These are phyloP conservation scores for Vaucheria bursata DNA, from an alignment of 352 stramenopile genomes.

Conservation along the genomic window DNA sequence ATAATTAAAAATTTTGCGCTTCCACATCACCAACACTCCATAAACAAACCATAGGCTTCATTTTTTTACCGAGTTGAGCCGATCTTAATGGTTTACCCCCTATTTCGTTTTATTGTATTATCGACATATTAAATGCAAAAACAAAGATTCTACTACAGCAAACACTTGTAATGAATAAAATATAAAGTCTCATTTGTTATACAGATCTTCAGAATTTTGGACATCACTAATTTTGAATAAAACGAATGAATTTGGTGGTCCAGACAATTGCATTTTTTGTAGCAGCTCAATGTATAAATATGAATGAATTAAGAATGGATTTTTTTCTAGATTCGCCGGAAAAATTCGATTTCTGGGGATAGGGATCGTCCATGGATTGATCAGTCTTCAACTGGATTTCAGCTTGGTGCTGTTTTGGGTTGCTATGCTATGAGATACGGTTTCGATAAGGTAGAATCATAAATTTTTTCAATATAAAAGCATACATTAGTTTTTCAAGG, in stretches of 20 bases:
- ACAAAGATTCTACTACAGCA: no score
- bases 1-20: no score
- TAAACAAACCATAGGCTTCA: no score
- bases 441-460: slow-evolving; percentile 29
- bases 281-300: background rate
- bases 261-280: background rate
- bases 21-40: no score
- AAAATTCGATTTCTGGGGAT: background rate
- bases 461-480: no score
- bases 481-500: no score
- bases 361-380: slow-evolving; percentile 37
- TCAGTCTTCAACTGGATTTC: slow-evolving; percentile 28
- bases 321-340: slow-evolving; percentile 1
- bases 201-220: background rate
- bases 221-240: background rate
- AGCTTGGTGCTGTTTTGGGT: slow-evolving; percentile 45
- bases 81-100: no score
- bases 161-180: background rate
- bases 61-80: no score
- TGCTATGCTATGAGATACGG: slow-evolving; percentile 45
- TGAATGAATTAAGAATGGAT: no score
- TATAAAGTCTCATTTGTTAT: background rate
- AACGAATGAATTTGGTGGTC: background rate
- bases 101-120: no score
- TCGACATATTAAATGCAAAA: no score